Percentiles rank a stretch among this genome's conserved stretches.
phyloP scores from a whole-genome alignment of 169 alveolate genomes.

The Eimeria brunetti region DNA sequence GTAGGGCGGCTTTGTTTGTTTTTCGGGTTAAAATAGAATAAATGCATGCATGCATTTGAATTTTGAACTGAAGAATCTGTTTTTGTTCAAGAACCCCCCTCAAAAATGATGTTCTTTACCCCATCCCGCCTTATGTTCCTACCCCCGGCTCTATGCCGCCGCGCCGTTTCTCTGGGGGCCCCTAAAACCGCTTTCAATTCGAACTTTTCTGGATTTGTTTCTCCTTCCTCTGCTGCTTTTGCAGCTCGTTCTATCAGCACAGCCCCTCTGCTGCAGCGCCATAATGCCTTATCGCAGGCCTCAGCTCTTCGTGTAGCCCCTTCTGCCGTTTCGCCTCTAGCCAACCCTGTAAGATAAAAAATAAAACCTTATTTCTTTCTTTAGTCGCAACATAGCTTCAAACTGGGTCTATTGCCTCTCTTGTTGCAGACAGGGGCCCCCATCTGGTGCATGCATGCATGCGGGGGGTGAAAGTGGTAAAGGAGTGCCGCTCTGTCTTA shows the following conservation, averaged over 20 bases:
- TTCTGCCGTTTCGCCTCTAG: background rate
- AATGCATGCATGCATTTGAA: background rate
- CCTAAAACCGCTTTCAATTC: background rate
- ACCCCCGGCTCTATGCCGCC: conserved; percentile 8
- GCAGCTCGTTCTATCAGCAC: conserved; percentile 4
- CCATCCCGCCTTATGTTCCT: background rate
- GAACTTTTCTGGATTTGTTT: background rate
- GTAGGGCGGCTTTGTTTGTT: background rate
- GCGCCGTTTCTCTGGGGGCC: conserved; percentile 27
- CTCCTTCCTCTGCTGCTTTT: background rate
- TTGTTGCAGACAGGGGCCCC: too few species aligned
- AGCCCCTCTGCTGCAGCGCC: conserved; percentile 24
- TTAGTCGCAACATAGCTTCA: too few species aligned
- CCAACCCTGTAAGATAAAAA: conserved; percentile 2
- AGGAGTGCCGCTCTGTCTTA: too few species aligned
- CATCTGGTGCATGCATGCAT: too few species aligned
- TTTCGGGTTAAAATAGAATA: background rate
- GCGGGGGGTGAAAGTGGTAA: too few species aligned
- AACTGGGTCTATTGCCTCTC: too few species aligned
- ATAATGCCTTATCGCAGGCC: background rate
- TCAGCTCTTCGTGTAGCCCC: background rate
- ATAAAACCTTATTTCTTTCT: background rate
- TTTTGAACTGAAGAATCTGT: background rate
- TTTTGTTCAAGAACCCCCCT: background rate
- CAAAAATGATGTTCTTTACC: conserved; percentile 5